Base-by-base conservation (phyloP, 2,329 filamentous ascomycete genomes). In the Alternaria sp. region DNA sequence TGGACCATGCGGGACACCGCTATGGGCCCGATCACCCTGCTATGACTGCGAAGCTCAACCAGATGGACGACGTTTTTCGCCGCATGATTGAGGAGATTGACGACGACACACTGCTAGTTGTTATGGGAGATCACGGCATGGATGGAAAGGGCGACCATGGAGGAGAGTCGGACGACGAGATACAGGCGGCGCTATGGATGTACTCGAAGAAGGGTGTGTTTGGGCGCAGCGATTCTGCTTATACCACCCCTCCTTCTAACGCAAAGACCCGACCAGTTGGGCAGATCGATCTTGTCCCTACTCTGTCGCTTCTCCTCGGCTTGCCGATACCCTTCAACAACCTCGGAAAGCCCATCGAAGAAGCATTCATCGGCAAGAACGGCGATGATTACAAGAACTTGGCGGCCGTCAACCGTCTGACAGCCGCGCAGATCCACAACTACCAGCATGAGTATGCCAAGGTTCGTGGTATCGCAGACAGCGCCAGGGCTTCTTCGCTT, bases 91-190 rank as follows among this genome's bases (percentile, higher is more conserved):
- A 86, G 0, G 82, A 82, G 4, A 82, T 99, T 18, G 94, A 97
- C 69, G 91, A 97, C 54, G 83, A 92, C 56, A 99, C 95, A 0
- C 82, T 99, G 22, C 82, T 99, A 36, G 88, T 99, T 20, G 91
- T 99, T 14, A 96, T 99, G 93, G 95, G 95, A n/a, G 95, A 99
- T 76, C 95, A 99, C 75, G 95, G 95, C 11, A 99, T 99, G 95
- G 95, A 99, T 78, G 84, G 87, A 62, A 98, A 99, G 81, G 95
- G 95, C 18, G 95, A 99, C 68, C 95, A 99, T 74, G 95, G 95
- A n/a, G 95, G 95, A 55, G 95, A 99, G 81, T 97, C 94, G 32
- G 92, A 97, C 68, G 93, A 98, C 65, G 95, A 99, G 77, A 88
- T 99, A 7, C 89, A 99, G 78, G 93, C 95, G 57, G 93, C 95